These are phyloP conservation scores for Chrysanthemum makinoi DNA, from an alignment of 129 eudicot genomes.

Conservation along the genomic window DNA sequence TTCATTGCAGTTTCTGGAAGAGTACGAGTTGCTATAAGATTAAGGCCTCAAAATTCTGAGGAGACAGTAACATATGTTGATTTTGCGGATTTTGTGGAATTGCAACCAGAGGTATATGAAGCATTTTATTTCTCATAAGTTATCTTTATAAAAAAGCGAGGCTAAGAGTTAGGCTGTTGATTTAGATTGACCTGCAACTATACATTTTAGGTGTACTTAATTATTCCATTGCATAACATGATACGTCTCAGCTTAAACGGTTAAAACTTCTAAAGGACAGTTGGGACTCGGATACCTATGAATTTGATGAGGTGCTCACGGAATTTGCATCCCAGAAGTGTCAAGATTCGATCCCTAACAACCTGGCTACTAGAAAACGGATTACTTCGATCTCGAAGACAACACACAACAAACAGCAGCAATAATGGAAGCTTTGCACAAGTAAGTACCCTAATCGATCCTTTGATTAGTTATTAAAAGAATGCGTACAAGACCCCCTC, in stretches of 20 bases:
- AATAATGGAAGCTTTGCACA: too few relatives aligned
- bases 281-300: slow-evolving; percentile 92
- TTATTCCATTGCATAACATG: too few relatives aligned
- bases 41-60: slow-evolving; percentile 84
- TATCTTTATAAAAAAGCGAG: too few relatives aligned
- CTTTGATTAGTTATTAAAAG: too few relatives aligned
- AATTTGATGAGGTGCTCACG: slow-evolving; percentile 89
- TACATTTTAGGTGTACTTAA: slow-evolving; percentile 16
- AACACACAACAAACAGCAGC: too few relatives aligned
- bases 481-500: too few relatives aligned
- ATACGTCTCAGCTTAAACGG: slow-evolving; percentile 75
- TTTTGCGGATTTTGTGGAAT: slow-evolving; percentile 90
- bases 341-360: too few relatives aligned
- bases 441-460: too few relatives aligned
- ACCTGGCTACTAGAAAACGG: too few relatives aligned
- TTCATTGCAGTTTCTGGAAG: slow-evolving; percentile 57
- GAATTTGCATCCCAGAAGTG: slow-evolving; percentile 81
- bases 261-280: slow-evolving; percentile 76
- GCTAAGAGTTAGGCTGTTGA: background rate
- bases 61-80: slow-evolving; percentile 84
- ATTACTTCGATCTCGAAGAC: too few relatives aligned
- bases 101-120: slow-evolving; percentile 81
- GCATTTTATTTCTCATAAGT: background rate
- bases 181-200: background rate
- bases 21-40: slow-evolving; percentile 92